phyloP scores from a whole-genome alignment of 768 basidiomycete genomes.

The Lanmaoa pseudosensibilis region DNA sequence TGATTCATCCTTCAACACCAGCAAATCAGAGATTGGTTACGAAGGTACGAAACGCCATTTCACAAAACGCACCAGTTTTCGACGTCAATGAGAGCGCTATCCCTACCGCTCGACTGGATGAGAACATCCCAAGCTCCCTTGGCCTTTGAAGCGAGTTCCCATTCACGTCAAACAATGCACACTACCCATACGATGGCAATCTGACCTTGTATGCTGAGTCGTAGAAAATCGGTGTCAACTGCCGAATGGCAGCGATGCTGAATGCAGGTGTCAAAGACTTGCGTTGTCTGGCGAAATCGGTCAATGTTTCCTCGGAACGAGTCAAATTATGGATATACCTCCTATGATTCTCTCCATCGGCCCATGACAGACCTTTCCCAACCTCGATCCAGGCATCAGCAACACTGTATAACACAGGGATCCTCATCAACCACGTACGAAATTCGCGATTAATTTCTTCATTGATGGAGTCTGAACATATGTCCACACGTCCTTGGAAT shows the following conservation, averaged over 20 bases:
- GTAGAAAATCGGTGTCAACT: conserved; percentile 39
- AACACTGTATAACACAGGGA: not conserved
- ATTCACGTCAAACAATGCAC: not conserved
- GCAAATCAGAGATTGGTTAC: not conserved
- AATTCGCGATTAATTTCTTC: conserved; percentile 31
- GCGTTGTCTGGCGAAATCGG: conserved; percentile 29
- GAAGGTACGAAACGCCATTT: no score
- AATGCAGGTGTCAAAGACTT: conserved; percentile 41
- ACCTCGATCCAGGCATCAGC: not conserved
- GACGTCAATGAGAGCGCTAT: conserved; percentile 34
- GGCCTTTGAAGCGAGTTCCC: not conserved
- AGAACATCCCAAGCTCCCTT: conserved; percentile 29
- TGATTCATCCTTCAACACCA: not conserved
- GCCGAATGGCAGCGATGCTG: conserved; percentile 38
- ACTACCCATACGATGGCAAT: no score
- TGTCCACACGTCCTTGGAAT: conserved; percentile 18
- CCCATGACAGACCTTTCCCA: conserved; percentile 33
- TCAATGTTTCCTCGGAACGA: not conserved
- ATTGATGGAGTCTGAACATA: conserved; percentile 42
- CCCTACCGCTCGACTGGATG: conserved; percentile 16
- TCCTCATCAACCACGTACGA: not conserved
- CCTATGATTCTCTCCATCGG: conserved; percentile 45
- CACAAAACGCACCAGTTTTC: conserved; percentile 29
- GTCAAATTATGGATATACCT: conserved; percentile 28
- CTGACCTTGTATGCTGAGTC: conserved; percentile 33